phyloP scores from a whole-genome alignment of 2,329 filamentous ascomycete genomes.

The Claviceps sp. region DNA sequence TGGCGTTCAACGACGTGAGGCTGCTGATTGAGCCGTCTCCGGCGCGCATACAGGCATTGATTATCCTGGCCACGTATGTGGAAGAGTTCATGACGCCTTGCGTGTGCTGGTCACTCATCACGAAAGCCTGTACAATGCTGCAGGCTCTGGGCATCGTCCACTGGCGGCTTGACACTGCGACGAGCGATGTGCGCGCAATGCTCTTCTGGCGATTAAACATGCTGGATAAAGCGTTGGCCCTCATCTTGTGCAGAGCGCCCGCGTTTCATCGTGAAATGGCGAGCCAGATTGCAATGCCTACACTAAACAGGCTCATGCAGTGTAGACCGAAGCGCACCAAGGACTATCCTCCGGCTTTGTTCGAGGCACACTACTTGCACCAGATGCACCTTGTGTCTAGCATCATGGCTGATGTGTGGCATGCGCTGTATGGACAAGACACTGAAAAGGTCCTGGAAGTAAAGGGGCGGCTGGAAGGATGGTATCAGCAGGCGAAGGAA shows the following conservation, averaged over 20 bases:
- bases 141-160: slow-evolving; percentile 2
- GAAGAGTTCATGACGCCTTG: slow-evolving; percentile 4
- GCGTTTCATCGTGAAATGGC: neutral
- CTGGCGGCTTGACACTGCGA: slow-evolving; percentile 1
- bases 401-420: slow-evolving; percentile 3
- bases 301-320: neutral
- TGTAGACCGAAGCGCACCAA: neutral
- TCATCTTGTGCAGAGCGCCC: slow-evolving; percentile 1
- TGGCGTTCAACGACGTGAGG: slow-evolving; percentile 3
- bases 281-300: neutral
- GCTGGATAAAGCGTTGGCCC: slow-evolving; percentile 1
- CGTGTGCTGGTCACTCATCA: slow-evolving; percentile 1
- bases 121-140: slow-evolving; percentile 2
- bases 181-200: neutral
- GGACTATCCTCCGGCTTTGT: neutral
- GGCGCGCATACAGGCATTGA: slow-evolving; percentile 1
- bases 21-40: slow-evolving; percentile 1
- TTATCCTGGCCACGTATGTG: slow-evolving; percentile 1
- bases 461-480: neutral
- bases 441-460: neutral
- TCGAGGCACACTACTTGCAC: slow-evolving; percentile 1
- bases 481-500: neutral
- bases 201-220: slow-evolving; percentile 4
- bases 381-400: slow-evolving; percentile 2
- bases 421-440: slow-evolving; percentile 2